Evolutionary conservation across 2,329 filamentous ascomycete species (phyloP).

Genomic region (Sporothrix protearum): DNA sequence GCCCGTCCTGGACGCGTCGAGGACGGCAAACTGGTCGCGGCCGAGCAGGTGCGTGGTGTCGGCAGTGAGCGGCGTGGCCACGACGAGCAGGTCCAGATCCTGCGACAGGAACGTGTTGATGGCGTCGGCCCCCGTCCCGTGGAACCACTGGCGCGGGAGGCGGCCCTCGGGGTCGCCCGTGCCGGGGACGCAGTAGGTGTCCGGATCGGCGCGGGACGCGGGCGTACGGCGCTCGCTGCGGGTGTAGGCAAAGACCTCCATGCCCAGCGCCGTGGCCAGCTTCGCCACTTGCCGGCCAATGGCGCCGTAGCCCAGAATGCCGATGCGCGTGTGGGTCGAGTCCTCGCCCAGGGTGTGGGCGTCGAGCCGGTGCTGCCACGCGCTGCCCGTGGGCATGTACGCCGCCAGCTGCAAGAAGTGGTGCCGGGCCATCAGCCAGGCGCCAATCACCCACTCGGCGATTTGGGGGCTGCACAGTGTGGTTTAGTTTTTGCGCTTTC

Average conservation of each 20-base stretch:
- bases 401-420: conserved; percentile 20
- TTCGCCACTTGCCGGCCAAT: conserved; percentile 45
- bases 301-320: conserved; percentile 45
- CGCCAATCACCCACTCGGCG: conserved; percentile 35
- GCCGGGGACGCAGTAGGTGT: conserved; percentile 59
- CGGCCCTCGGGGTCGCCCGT: conserved; percentile 48
- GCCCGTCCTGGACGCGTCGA: conserved; percentile 35
- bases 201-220: conserved; percentile 55
- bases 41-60: conserved; percentile 49
- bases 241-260: conserved; percentile 67
- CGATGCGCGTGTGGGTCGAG: conserved; percentile 35
- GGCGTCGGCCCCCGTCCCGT: conserved; percentile 42
- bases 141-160: conserved; percentile 44
- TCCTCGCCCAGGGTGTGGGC: conserved; percentile 32
- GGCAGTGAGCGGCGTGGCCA: conserved; percentile 49
- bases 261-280: conserved; percentile 57
- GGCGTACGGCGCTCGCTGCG: conserved; percentile 50
- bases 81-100: conserved; percentile 51
- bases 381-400: conserved; percentile 26
- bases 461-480: conserved; percentile 34
- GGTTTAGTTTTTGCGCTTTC: no score
- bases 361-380: conserved; percentile 17
- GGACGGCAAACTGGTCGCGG: conserved; percentile 45
- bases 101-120: conserved; percentile 47
- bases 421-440: conserved; percentile 33